phyloP scores from a whole-genome alignment of 345 rosid species.

The Lepidium sativum region DNA sequence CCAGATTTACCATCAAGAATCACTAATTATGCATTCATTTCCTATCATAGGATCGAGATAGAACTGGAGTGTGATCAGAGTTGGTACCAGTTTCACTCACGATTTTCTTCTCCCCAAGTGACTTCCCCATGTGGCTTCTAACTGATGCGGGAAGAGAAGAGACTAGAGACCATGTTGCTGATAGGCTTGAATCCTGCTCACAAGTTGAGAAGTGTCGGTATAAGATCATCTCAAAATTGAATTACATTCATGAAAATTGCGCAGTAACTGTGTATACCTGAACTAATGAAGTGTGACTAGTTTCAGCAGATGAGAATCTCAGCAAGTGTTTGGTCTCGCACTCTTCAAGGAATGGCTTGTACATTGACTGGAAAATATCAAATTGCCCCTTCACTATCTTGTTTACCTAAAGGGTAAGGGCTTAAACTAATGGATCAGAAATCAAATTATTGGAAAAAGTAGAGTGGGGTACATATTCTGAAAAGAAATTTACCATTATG shows the following conservation, averaged over 20 bases:
- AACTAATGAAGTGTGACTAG: conserved; percentile 30
- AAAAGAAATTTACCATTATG: not conserved
- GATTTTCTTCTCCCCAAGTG: conserved; percentile 43
- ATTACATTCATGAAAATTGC: not conserved
- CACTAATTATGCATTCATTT: not conserved
- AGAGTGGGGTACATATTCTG: not conserved
- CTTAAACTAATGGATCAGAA: not conserved
- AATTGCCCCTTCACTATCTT: conserved; percentile 85
- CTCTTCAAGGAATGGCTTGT: conserved; percentile 66
- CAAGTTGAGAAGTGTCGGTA: not conserved
- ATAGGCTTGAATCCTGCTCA: conserved; percentile 52
- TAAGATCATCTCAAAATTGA: conserved; percentile 1
- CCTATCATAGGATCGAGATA: not conserved
- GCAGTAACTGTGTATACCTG: conserved; percentile 42
- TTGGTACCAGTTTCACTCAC: conserved; percentile 51
- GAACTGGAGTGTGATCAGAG: not conserved
- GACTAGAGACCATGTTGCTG: conserved; percentile 45
- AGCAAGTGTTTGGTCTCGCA: conserved; percentile 50
- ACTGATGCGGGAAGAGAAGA: conserved; percentile 56
- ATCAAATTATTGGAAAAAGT: not conserved
- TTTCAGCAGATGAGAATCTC: conserved; percentile 51
- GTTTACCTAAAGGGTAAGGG: conserved; percentile 40
- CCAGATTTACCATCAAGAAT: not conserved
- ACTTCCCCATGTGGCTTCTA: conserved; percentile 50
- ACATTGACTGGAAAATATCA: conserved; percentile 63